Percentiles rank a stretch among this genome's conserved stretches.
Evolutionary conservation across 345 rosid species (phyloP).

Genomic region (Gossypium herbaceum): DNA sequence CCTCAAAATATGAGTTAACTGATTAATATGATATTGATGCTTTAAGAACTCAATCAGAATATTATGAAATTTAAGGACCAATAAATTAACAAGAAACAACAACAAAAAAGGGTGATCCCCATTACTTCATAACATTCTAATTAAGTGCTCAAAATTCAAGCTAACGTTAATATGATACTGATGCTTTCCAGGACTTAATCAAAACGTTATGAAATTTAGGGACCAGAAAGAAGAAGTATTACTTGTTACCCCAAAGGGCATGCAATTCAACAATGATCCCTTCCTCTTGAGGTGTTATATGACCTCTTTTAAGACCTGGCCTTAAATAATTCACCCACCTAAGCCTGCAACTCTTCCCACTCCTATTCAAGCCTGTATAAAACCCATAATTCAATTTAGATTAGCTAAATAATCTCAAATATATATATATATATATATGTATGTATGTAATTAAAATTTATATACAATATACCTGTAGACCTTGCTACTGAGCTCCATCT

Average conservation of each 20-base stretch:
- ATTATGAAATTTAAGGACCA: no score
- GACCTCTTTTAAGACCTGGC: conserved; percentile 85
- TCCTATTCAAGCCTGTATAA: conserved; percentile 51
- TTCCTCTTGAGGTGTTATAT: conserved; percentile 79
- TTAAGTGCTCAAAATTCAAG: no score
- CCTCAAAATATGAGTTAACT: no score
- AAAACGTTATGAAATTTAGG: no score
- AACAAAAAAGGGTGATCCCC: no score
- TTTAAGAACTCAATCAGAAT: no score
- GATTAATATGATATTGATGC: no score
- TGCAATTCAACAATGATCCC: conserved; percentile 79
- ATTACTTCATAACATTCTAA: no score
- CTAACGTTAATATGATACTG: no score
- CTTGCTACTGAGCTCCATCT: conserved; percentile 75
- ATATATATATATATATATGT: background rate
- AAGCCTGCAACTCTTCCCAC: conserved; percentile 84
- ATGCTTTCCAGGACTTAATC: no score
- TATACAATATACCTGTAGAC: conserved; percentile 42
- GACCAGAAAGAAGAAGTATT: background rate
- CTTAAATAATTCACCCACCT: conserved; percentile 93
- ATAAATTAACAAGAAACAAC: no score
- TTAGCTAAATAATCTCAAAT: background rate
- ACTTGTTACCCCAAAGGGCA: conserved; percentile 90
- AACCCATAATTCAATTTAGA: background rate
- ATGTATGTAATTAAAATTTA: background rate